Evolutionary conservation across 768 basidiomycete species (phyloP), one percentile per base, ranked within the genome.

Genomic region (Panaeolus papilionaceus): DNA sequence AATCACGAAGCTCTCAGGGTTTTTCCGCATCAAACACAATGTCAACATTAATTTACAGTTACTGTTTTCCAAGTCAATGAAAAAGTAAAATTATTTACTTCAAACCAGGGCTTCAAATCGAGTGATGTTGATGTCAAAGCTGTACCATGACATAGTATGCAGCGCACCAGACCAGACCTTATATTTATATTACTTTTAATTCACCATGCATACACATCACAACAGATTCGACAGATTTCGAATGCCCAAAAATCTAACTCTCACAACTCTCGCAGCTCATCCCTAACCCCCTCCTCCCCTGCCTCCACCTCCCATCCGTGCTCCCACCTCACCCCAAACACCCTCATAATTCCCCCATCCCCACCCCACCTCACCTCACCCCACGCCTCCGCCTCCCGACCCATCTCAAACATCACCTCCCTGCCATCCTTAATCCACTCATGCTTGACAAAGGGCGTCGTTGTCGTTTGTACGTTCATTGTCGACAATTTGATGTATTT

Each of bases 351-450:
- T 23, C 65, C 33, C 65, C 37, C 67, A 78, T 66, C 3, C 78
- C 71, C n/a, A 66, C 72, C 6, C 63, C 71, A 40, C n/a, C n/a
- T n/a, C n/a, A n/a, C n/a, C n/a, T 75, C 74, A 63, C 80, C 80
- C 80, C 80, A 80, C 4, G 40, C 67, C 66, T 79, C 71, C 2
- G 78, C 63, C 26, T 73, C 74, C 4, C 79, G 81, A 62, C 84
- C 87, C 92, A 94, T 92, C 71, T 86, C 84, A 71, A 92, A 93
- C 42, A 79, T 80, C 14, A 93, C 75, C 1, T 82, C 76, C 0
- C 86, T 89, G 0, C 92, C 91, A 4, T 77, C 69, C 8, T 77
- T 77, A n/a, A 93, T 84, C 63, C 91, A 81, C n/a, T 82, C 82
- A 68, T 94, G 92, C 10, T 66, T 75, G 33, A 94, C 83, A 40